Evolutionary conservation across 257 asterid genomes (phyloP).

Genomic region (Mitragyna speciosa): DNA sequence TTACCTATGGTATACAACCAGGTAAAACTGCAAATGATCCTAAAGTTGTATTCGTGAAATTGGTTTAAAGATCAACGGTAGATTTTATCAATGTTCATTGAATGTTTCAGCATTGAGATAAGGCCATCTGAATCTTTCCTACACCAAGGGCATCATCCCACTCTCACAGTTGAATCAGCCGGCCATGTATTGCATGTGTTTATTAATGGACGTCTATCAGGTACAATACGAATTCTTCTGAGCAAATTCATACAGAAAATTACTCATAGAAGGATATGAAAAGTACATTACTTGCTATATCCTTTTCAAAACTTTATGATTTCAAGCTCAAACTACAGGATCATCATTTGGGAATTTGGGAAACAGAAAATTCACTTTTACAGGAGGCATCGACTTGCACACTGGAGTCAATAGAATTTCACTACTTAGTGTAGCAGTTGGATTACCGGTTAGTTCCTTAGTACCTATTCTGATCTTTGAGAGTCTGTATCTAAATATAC

Average conservation of each 20-base stretch:
- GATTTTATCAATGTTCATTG: conserved; percentile 8
- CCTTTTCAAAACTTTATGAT: conserved; percentile 3
- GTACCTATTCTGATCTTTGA: neutral
- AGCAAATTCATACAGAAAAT: neutral
- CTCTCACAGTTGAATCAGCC: conserved; percentile 64
- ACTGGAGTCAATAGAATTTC: conserved; percentile 76
- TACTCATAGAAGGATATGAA: neutral
- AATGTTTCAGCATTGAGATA: conserved; percentile 55
- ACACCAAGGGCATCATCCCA: conserved; percentile 49
- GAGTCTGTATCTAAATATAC: neutral
- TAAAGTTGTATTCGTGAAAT: neutral
- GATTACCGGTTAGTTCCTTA: conserved; percentile 66
- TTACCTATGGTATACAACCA: conserved; percentile 92
- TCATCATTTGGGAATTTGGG: conserved; percentile 69
- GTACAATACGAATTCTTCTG: conserved; percentile 23
- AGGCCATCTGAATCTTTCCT: conserved; percentile 70
- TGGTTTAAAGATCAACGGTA: neutral
- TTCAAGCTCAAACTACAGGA: conserved; percentile 44
- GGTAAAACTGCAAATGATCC: conserved; percentile 38
- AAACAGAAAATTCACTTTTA: conserved; percentile 49
- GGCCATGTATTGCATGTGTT: conserved; percentile 87
- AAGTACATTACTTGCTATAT: neutral
- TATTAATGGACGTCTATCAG: conserved; percentile 64
- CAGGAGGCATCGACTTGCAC: conserved; percentile 54
- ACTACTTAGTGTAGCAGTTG: conserved; percentile 82